Percentiles rank a stretch among this genome's conserved stretches.
Evolutionary conservation across 345 rosid species (phyloP).

Genomic region (Cardamine occulta): DNA sequence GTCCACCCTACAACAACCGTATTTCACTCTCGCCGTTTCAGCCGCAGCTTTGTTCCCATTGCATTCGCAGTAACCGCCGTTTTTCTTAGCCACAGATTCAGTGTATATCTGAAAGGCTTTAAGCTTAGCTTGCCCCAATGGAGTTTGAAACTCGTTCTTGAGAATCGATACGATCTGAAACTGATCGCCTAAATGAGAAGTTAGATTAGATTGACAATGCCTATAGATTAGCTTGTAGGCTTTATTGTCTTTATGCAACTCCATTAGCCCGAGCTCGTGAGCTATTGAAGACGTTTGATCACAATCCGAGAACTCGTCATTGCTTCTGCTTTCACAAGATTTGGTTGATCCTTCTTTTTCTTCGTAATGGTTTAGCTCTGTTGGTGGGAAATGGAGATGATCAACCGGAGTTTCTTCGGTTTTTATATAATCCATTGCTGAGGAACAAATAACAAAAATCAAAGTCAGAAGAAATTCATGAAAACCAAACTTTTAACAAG

Average conservation of each 20-base stretch:
- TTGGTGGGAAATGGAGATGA: not conserved
- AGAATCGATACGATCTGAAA: slow-evolving; percentile 48
- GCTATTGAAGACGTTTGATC: not conserved
- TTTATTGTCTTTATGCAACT: slow-evolving; percentile 50
- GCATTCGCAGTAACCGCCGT: slow-evolving; percentile 38
- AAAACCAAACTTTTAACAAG: not conserved
- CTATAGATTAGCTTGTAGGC: slow-evolving; percentile 48
- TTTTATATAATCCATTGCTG: slow-evolving; percentile 20
- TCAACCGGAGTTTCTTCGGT: not conserved
- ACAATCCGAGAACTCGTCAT: slow-evolving; percentile 36
- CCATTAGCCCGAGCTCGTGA: slow-evolving; percentile 41
- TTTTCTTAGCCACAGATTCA: slow-evolving; percentile 20
- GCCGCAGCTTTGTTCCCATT: slow-evolving; percentile 49
- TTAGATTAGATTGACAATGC: slow-evolving; percentile 47
- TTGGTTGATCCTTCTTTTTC: slow-evolving; percentile 38
- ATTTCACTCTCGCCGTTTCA: slow-evolving; percentile 44
- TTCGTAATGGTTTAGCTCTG: slow-evolving; percentile 14
- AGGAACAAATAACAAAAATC: not conserved
- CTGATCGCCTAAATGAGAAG: slow-evolving; percentile 22
- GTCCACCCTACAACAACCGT: slow-evolving; percentile 58
- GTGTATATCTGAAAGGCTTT: slow-evolving; percentile 57
- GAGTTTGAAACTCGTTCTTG: slow-evolving; percentile 44
- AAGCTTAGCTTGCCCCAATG: slow-evolving; percentile 51
- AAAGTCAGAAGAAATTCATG: not conserved
- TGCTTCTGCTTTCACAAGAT: slow-evolving; percentile 54